Conservation (phyloP, 2,329 filamentous ascomycete genomes). For the Phialophora expanda region DNA sequence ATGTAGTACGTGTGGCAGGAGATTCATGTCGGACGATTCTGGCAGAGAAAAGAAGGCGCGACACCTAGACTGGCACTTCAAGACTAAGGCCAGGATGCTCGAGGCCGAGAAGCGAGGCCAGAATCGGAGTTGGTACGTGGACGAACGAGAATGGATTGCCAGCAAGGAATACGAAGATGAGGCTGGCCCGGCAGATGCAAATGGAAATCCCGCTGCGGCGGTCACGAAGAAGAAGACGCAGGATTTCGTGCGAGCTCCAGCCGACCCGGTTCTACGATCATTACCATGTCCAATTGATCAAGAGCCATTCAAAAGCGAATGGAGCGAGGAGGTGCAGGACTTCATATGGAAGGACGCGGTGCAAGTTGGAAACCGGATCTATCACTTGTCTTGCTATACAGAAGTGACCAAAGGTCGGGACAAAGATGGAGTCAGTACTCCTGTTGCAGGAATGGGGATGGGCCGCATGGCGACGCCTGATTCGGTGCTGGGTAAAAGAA, state of each 20-base stretch:
- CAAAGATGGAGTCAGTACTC: conserved; percentile 46
- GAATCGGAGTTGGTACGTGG: conserved; percentile 93
- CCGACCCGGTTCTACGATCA: conserved; percentile 74
- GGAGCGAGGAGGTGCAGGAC: conserved; percentile 90
- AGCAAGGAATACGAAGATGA: conserved; percentile 80
- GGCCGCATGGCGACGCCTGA: conserved; percentile 62
- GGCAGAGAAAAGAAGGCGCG: conserved; percentile 85
- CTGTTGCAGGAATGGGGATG: conserved; percentile 38
- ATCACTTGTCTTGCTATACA: conserved; percentile 85
- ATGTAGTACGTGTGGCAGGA: conserved; percentile 87
- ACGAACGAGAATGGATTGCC: conserved; percentile 90
- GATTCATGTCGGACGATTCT: conserved; percentile 77
- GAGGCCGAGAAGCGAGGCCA: conserved; percentile 85
- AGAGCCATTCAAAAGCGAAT: conserved; percentile 90
- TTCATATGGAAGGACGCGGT: conserved; percentile 96
- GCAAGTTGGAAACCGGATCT: conserved; percentile 77
- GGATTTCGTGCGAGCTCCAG: conserved; percentile 82
- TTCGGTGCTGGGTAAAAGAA: conserved; percentile 73
- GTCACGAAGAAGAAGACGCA: conserved; percentile 61
- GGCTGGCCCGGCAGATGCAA: conserved; percentile 49
- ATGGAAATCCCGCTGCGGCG: conserved; percentile 44
- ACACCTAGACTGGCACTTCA: conserved; percentile 98
- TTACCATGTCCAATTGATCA: conserved; percentile 91
- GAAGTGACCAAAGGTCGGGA: conserved; percentile 73
- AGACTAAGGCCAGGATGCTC: conserved; percentile 83